Base-by-base conservation (phyloP, 1,284 basidiomycete species). In the Leccinum pachyderme region DNA sequence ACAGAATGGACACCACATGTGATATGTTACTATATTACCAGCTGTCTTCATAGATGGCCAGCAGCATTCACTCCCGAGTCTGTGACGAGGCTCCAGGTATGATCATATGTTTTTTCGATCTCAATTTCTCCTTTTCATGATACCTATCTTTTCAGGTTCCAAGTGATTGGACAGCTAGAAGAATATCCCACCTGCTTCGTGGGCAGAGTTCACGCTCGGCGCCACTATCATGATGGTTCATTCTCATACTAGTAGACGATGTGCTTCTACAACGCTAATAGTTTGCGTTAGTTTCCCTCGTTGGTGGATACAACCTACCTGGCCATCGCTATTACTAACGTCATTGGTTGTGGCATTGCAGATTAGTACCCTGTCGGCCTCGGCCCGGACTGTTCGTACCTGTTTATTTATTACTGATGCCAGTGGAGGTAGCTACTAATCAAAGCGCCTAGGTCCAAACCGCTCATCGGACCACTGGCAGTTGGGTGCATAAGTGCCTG, bases 191-290 rank as follows among this genome's bases (percentile, higher is more conserved):
- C 84, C 84, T 51, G 83, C 79, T 5, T 77, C 79, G n/a, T 70
- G 85, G 25, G 83, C 82, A 5, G 82, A 85, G 61, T 85, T 75
- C 67, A 85, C 80, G 13, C 70, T 86, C 7, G 54, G 63, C 11
- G 7, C 59, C 13, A 68, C 47, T 68, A 63, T 43, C 68, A 65
- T 35, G 66, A 71, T 52, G 65, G 70, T 71, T 4, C 3, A 57
- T 53, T 12, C 27, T 7, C 24, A n/a, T n/a, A n/a, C n/a, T n/a
- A n/a, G 29, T 25, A 15, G 25, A 25, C 12, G 9, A 12, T 27
- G 22, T 28, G n/a, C 15, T 9, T 29, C 27, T 27, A 27, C 27
- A 29, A 29, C n/a, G 13, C 9, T 46, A 12, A 46, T 28, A 8
- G 25, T 11, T n/a, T 29, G 8, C 18, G 9, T n/a, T 6, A 46